Conservation (phyloP, 108 stramenopile species). For the Nannochloropsis oceanica region DNA sequence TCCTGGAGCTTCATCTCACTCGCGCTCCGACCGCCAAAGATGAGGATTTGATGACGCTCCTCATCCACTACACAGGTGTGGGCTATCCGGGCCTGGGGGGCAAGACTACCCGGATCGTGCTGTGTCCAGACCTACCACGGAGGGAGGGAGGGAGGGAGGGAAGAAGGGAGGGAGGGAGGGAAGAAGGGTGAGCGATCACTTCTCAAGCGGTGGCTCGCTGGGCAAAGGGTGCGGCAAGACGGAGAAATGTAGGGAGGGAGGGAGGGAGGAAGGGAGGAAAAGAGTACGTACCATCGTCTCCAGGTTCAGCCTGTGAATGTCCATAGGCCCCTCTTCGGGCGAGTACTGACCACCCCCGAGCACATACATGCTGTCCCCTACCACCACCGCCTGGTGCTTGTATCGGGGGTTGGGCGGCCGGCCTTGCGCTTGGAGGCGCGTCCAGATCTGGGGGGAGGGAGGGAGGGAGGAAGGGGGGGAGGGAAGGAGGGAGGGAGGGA, state of each 20-base stretch:
- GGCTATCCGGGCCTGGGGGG: slow-evolving; percentile 20
- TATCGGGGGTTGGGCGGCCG: slow-evolving; percentile 13
- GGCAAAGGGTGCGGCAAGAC: no score
- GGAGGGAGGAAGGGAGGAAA: neutral
- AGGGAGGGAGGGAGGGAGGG: neutral
- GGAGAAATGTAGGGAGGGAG: no score
- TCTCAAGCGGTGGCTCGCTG: no score
- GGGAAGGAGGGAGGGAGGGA: no score
- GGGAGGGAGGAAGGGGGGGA: no score
- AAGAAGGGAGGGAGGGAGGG: neutral
- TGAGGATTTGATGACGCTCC: neutral
- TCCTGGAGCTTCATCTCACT: neutral
- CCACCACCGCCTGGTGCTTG: slow-evolving; percentile 32
- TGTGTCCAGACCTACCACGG: slow-evolving; percentile 20
- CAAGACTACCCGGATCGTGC: slow-evolving; percentile 3
- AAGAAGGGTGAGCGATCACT: neutral
- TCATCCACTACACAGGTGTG: slow-evolving; percentile 9
- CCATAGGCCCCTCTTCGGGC: slow-evolving; percentile 24
- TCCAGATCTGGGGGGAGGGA: slow-evolving; percentile 13
- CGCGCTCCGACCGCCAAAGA: neutral
- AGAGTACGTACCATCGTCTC: neutral
- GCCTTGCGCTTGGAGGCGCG: slow-evolving; percentile 5
- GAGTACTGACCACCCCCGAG: slow-evolving; percentile 27
- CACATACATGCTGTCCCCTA: slow-evolving; percentile 26
- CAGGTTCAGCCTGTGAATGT: slow-evolving; percentile 28